Percentiles rank a stretch among this genome's conserved stretches.
Conservation (phyloP, 78 protist species). For the slime mould (Dictyostelium discoideum) region dicty_2.7 NC_007088.5:7418001-7418500, state of each 20-base stretch:
- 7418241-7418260: neutral
- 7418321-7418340: slow-evolving; percentile 15
- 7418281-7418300: neutral
- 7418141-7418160: neutral
- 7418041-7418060: slow-evolving; percentile 6
- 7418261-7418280: neutral
- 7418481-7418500: slow-evolving; percentile 18
- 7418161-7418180: neutral
- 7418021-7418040: neutral
- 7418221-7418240: neutral
- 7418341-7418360: neutral
- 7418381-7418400: neutral
- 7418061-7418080: neutral
- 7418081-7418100: neutral
- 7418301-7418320: neutral
- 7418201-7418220: neutral
- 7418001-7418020: neutral
- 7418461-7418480: slow-evolving; percentile 5
- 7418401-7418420: neutral
- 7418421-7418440: neutral
- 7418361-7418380: neutral
- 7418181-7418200: neutral
- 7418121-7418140: neutral
- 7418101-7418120: too few species aligned
- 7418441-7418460: neutral